Conservation (phyloP, 768 basidiomycete species). For the Boletales sp. region DNA sequence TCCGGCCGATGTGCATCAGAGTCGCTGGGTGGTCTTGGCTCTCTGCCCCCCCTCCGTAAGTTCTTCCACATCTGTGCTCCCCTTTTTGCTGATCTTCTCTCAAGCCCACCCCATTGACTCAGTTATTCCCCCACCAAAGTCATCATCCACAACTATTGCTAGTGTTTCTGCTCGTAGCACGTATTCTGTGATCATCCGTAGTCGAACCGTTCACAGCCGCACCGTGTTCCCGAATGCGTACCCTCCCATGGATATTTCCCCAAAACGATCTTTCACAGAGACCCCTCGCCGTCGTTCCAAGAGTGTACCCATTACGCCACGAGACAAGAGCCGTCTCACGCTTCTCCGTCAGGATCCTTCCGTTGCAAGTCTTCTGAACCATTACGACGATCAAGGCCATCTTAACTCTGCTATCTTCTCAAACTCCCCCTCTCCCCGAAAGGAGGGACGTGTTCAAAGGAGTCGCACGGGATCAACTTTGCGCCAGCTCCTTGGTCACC, state of each 20-base stretch:
- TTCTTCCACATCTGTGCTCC: conserved; percentile 5
- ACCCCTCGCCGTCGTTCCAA: conserved; percentile 26
- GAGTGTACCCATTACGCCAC: conserved; percentile 38
- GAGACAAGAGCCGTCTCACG: conserved; percentile 51
- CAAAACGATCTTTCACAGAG: conserved; percentile 28
- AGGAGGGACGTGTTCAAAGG: conserved; percentile 48
- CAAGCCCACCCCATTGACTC: conserved; percentile 67
- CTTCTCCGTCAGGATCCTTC: conserved; percentile 73
- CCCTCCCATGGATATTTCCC: conserved; percentile 35
- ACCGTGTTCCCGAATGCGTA: conserved; percentile 68
- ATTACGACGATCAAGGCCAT: conserved; percentile 72
- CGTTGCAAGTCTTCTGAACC: conserved; percentile 65
- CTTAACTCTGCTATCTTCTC: conserved; percentile 62
- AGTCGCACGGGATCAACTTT: conserved; percentile 68
- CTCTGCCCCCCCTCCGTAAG: conserved; percentile 71
- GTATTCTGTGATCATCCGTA: conserved; percentile 70
- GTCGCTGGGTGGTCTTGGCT: conserved; percentile 51
- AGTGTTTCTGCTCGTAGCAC: conserved; percentile 55
- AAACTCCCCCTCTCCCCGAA: conserved; percentile 42
- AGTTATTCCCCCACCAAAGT: conserved; percentile 45
- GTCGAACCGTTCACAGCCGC: conserved; percentile 54
- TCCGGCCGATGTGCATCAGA: conserved; percentile 63
- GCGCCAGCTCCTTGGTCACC: conserved; percentile 65
- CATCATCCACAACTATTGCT: conserved; percentile 51
- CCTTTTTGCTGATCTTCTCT: not conserved